These are phyloP conservation scores for Emmonsiellopsis sp. DNA, from an alignment of 2,329 filamentous ascomycete species.

Conservation along the genomic window DNA sequence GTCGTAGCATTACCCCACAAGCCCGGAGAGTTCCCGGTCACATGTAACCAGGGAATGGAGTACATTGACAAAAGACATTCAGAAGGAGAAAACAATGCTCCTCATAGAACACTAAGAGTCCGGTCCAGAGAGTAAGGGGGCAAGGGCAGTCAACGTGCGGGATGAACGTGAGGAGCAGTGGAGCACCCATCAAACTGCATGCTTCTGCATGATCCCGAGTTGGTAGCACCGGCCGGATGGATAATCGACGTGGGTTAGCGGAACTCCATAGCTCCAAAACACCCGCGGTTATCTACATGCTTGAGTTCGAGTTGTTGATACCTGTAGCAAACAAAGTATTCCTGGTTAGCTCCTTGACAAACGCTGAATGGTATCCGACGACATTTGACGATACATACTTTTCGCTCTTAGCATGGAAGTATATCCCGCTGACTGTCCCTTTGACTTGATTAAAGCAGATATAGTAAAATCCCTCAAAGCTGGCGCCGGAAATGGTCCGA, in stretches of 20 bases:
- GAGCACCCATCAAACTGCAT: no score
- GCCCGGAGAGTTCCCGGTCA: no score
- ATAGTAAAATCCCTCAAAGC: conserved; percentile 98
- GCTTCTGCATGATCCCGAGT: no score
- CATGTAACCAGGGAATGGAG: no score
- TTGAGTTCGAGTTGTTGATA: conserved; percentile 89
- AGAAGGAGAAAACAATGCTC: no score
- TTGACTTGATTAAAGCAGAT: conserved; percentile 94
- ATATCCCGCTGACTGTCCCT: conserved; percentile 83
- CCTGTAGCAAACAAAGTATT: conserved; percentile 35
- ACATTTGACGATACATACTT: conserved; percentile 53
- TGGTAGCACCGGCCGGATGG: no score
- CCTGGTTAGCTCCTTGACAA: not conserved
- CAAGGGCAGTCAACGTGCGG: no score
- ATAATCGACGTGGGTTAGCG: conserved; percentile 38
- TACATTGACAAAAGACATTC: no score
- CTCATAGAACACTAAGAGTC: no score
- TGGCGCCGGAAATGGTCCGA: conserved; percentile 81
- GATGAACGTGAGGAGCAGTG: no score
- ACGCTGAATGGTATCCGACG: not conserved
- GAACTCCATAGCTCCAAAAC: conserved; percentile 81
- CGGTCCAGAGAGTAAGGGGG: no score
- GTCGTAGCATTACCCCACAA: no score
- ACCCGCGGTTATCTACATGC: conserved; percentile 76
- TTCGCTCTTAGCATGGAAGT: conserved; percentile 96